Evolutionary conservation across 2,329 filamentous ascomycete genomes (phyloP), one percentile per base, ranked within the genome.

Genomic region (Neonectria faginata): DNA sequence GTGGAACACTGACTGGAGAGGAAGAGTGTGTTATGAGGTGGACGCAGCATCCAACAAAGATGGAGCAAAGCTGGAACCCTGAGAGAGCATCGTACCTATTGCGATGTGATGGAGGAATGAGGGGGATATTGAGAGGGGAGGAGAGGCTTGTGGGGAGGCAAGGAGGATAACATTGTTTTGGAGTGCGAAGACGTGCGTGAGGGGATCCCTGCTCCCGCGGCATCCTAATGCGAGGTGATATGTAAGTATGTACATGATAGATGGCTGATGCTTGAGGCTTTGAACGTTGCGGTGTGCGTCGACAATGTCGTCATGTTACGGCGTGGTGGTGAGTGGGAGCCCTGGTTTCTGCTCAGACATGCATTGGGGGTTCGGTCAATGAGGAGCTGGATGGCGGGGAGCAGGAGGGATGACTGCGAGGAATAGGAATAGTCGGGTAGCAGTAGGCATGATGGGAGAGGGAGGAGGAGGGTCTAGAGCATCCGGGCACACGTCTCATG

Each of bases 281-380:
- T 14, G 39, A 18, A 42, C n/a, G 39, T 41, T 45, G 53, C 47
- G 56, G 60, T 62, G 65, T 72, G 64, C 44, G 51, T 66, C 62
- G 68, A 66, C 64, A 67, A 72, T 72, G 71, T 73, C 71, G 71
- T 73, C 71, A 72, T 71, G 62, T 48, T 39, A 70, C 68, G 68
- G 66, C 64, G 31, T 45, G 57, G 65, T 69, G 70, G 56, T 62
- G 57, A 45, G 56, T 36, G 12, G 33, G 33, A 16, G 33, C 55
- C 55, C 41, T 29, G 25, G 50, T 39, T 60, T 12, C 7, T 57
- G 56, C 45, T 62, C 36, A 52, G 53, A 52, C 60, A 57, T 58
- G 60, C 36, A 57, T 58, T 5, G 11, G 27, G 45, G 18, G 11
- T 31, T 41, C 41, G 36, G 44, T 50, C 53, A 62, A 33, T 33